A percentile compares a stretch with the other conserved stretches of the same genome.
Conservation (phyloP, 257 asterid species). For the Ajuga chamaepitys region DNA sequence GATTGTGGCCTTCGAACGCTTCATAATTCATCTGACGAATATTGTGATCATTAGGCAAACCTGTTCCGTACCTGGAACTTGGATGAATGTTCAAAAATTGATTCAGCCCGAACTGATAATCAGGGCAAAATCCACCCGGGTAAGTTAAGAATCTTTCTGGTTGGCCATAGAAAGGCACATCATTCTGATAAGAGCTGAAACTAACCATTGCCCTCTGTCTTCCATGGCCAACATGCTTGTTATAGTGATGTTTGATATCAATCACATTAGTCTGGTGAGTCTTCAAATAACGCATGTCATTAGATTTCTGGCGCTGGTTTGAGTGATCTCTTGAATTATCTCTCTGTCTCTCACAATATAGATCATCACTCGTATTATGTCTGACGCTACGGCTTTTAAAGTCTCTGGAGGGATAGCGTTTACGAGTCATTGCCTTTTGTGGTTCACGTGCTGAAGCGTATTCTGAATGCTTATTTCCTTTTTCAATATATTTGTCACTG, state of each 20-base stretch:
- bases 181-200: constrained; percentile 19
- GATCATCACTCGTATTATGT: constrained; percentile 13
- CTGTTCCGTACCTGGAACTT: constrained; percentile 21
- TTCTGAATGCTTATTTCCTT: constrained; percentile 15
- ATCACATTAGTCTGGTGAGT: constrained; percentile 10
- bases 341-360: constrained; percentile 24
- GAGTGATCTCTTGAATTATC: constrained; percentile 13
- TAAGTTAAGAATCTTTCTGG: constrained; percentile 14
- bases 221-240: constrained; percentile 13
- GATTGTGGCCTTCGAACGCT: constrained; percentile 12
- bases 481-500: constrained; percentile 14
- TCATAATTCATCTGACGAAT: constrained; percentile 18
- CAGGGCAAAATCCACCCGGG: constrained; percentile 18
- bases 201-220: constrained; percentile 14
- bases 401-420: constrained; percentile 15
- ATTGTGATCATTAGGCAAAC: constrained; percentile 15
- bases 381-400: constrained; percentile 12
- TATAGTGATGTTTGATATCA: constrained; percentile 22
- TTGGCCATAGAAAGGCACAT: constrained; percentile 8
- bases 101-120: constrained; percentile 17
- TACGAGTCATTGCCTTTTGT: constrained; percentile 13
- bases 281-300: constrained; percentile 15
- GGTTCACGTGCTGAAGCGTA: constrained; percentile 16
- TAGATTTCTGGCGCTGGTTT: constrained; percentile 16
- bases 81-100: constrained; percentile 18